These are phyloP conservation scores for Sporothrix curviconia DNA, from an alignment of 2,329 filamentous ascomycete species.

Conservation along the genomic window DNA sequence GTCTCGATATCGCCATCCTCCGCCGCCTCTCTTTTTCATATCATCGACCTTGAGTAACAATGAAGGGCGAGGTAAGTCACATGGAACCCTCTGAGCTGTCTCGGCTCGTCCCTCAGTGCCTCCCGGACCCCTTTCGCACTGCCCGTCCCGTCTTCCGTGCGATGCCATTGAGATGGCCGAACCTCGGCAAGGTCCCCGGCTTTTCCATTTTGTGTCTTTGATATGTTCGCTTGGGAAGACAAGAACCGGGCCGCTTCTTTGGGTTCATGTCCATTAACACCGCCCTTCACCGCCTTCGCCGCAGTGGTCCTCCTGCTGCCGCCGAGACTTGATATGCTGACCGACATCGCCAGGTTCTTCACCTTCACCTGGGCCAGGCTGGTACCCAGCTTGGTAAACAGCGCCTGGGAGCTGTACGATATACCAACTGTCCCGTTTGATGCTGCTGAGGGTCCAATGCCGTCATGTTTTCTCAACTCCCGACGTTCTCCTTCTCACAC, in stretches of 20 bases:
- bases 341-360: conserved; percentile 44
- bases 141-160: neutral
- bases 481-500: conserved; percentile 13
- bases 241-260: too few species aligned
- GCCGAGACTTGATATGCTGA: neutral
- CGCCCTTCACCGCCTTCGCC: neutral
- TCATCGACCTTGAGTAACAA: conserved; percentile 29
- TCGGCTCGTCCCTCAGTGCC: neutral
- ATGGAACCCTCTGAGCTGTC: neutral
- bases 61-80: conserved; percentile 52
- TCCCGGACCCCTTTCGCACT: neutral
- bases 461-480: conserved; percentile 19
- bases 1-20: neutral
- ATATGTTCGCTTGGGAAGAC: too few species aligned
- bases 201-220: too few species aligned
- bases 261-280: neutral
- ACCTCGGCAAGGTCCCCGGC: neutral
- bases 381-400: conserved; percentile 69
- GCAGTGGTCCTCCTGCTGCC: neutral
- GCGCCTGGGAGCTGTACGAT: conserved; percentile 69
- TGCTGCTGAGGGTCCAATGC: neutral
- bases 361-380: conserved; percentile 61
- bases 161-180: neutral
- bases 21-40: neutral
- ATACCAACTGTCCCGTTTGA: neutral